A percentile compares a stretch with the other conserved stretches of the same genome.
phyloP scores from a whole-genome alignment of 495 filamentous ascomycete genomes.

The Penicillium verhagenii region DNA sequence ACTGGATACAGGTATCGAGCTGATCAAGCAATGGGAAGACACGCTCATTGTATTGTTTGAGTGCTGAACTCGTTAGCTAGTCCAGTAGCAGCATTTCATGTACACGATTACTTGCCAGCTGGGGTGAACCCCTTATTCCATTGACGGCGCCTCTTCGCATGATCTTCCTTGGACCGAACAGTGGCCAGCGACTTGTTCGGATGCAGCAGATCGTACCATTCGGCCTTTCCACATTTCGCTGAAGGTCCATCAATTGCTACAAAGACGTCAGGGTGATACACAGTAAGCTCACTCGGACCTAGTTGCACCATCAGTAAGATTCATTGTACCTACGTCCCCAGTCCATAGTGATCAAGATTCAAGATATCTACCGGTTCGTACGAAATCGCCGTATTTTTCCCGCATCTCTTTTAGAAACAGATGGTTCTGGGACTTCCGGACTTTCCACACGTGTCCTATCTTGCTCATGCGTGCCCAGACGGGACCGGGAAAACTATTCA shows the following conservation, averaged over 20 bases:
- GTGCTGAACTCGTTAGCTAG: constrained; percentile 9
- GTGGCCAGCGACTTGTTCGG: constrained; percentile 40
- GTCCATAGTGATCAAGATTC: background rate
- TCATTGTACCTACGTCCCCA: too few relatives aligned
- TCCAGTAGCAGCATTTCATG: background rate
- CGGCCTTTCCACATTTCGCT: constrained; percentile 33
- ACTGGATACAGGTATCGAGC: constrained; percentile 10
- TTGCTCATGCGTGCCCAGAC: constrained; percentile 39
- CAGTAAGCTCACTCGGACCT: constrained; percentile 39
- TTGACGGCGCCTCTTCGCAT: constrained; percentile 29
- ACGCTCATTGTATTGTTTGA: constrained; percentile 25
- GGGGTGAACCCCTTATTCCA: constrained; percentile 39
- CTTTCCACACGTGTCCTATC: constrained; percentile 44
- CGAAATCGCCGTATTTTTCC: constrained; percentile 37
- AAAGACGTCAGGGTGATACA: constrained; percentile 32
- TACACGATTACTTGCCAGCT: constrained; percentile 16
- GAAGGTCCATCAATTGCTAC: constrained; percentile 29
- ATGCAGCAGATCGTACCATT: constrained; percentile 46
- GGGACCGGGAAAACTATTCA: constrained; percentile 45
- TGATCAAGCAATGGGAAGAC: constrained; percentile 25
- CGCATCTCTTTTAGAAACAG: constrained; percentile 29
- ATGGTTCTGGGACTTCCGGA: constrained; percentile 32
- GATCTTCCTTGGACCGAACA: constrained; percentile 26
- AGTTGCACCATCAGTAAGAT: background rate
- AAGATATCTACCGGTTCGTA: constrained; percentile 34